phyloP scores from a whole-genome alignment of 2,329 filamentous ascomycete species.

The Cytospora schulzeri region DNA sequence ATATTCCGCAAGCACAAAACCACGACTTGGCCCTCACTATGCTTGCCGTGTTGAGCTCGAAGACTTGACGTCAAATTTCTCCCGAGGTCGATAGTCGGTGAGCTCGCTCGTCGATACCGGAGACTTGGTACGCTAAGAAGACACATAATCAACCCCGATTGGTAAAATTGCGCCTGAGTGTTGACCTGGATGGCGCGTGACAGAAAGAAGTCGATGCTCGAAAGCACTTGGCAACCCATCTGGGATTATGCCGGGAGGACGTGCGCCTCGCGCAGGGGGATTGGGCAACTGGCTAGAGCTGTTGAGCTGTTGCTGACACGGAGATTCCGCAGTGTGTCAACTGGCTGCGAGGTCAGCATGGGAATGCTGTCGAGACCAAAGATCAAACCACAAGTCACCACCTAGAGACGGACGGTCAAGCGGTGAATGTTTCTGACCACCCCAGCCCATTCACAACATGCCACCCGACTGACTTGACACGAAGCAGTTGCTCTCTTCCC shows the following conservation, averaged over 20 bases:
- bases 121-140: background rate
- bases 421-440: slow-evolving; percentile 3
- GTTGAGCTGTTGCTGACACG: background rate
- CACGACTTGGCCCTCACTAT: background rate
- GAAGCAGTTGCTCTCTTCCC: background rate
- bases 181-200: background rate
- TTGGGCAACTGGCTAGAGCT: background rate
- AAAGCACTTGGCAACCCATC: slow-evolving; percentile 2
- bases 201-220: background rate
- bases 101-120: background rate
- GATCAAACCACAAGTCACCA: background rate
- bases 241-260: slow-evolving; percentile 5
- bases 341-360: background rate
- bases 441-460: background rate
- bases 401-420: background rate
- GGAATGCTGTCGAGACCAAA: background rate
- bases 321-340: background rate
- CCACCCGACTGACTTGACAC: background rate
- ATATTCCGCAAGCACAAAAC: background rate
- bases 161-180: background rate
- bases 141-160: background rate
- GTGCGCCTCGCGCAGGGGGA: background rate
- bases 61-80: background rate
- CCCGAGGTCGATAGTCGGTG: background rate
- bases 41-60: background rate